Conservation (phyloP, 2,329 filamentous ascomycete species). For the Coniochaeta hoffmannii region DNA sequence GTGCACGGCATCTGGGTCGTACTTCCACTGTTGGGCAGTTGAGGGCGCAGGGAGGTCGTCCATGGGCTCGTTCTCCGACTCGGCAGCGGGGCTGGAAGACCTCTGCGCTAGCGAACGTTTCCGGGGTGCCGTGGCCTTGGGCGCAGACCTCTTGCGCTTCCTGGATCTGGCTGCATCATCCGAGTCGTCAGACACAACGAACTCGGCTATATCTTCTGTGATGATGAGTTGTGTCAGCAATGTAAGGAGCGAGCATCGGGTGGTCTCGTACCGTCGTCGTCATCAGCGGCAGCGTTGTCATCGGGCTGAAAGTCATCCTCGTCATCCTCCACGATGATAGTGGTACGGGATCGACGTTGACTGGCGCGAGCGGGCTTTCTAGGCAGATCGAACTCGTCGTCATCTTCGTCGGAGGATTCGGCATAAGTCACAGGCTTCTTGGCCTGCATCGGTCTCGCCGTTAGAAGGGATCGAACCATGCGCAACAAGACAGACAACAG, state of each 20-base stretch:
- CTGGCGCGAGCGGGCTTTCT: conserved; percentile 30
- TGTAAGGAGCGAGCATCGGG: not conserved
- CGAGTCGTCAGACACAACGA: conserved; percentile 80
- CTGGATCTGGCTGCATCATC: conserved; percentile 57
- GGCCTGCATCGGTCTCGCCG: conserved; percentile 23
- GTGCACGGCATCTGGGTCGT: conserved; percentile 39
- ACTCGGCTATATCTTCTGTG: conserved; percentile 73
- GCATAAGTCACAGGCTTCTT: conserved; percentile 67
- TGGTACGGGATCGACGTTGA: conserved; percentile 42
- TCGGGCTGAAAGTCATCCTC: conserved; percentile 59
- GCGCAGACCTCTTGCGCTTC: conserved; percentile 65
- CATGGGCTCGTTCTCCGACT: conserved; percentile 47
- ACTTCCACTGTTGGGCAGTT: conserved; percentile 76
- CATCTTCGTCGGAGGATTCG: conserved; percentile 76
- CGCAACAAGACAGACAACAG: conserved; percentile 1
- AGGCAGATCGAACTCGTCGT: conserved; percentile 60
- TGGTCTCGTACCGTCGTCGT: conserved; percentile 51
- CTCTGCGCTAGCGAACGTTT: conserved; percentile 50
- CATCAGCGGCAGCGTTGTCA: conserved; percentile 50
- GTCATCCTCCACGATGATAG: conserved; percentile 63
- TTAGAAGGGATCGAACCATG: not conserved
- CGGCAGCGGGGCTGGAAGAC: conserved; percentile 31
- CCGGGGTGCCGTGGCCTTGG: conserved; percentile 43
- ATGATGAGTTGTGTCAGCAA: conserved; percentile 10
- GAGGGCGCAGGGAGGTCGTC: conserved; percentile 55